Evolutionary conservation across 1,284 basidiomycete species (phyloP).

Genomic region (Ceratobasidium papillatum): DNA sequence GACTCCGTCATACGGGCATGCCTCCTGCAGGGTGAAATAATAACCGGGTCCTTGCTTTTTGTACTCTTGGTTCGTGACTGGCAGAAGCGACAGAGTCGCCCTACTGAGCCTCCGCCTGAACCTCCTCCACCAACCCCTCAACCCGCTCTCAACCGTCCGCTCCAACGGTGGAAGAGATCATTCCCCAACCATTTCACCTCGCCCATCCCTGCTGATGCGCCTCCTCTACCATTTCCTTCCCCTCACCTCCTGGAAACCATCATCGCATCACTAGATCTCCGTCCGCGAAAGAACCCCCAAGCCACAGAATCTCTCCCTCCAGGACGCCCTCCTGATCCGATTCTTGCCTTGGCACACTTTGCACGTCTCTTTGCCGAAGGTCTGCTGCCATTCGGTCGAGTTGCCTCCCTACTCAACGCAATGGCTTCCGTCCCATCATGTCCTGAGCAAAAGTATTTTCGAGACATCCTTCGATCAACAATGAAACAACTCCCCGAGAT

Average conservation of each 20-base stretch:
- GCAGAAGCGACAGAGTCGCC: slow-evolving; percentile 53
- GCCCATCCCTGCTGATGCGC: slow-evolving; percentile 12
- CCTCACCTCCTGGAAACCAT: slow-evolving; percentile 30
- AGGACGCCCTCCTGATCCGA: slow-evolving; percentile 25
- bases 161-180: slow-evolving; percentile 13
- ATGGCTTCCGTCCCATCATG: slow-evolving; percentile 1
- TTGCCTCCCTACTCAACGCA: slow-evolving; percentile 21
- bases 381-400: slow-evolving; percentile 21
- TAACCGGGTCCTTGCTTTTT: slow-evolving; percentile 74
- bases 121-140: not conserved
- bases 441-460: slow-evolving; percentile 17
- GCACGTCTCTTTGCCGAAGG: slow-evolving; percentile 28
- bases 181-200: slow-evolving; percentile 22
- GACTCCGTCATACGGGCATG: slow-evolving; percentile 67
- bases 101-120: slow-evolving; percentile 17
- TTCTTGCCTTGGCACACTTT: slow-evolving; percentile 23
- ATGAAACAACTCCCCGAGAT: slow-evolving; percentile 52
- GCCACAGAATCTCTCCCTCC: slow-evolving; percentile 19
- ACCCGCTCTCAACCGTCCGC: slow-evolving; percentile 1
- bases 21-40: slow-evolving; percentile 76
- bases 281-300: slow-evolving; percentile 13
- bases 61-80: slow-evolving; percentile 70
- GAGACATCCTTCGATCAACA: not conserved
- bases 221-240: slow-evolving; percentile 14
- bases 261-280: slow-evolving; percentile 22